phyloP scores from a whole-genome alignment of 306 rosid genomes.

The Elaeagnus macrophylla region DNA sequence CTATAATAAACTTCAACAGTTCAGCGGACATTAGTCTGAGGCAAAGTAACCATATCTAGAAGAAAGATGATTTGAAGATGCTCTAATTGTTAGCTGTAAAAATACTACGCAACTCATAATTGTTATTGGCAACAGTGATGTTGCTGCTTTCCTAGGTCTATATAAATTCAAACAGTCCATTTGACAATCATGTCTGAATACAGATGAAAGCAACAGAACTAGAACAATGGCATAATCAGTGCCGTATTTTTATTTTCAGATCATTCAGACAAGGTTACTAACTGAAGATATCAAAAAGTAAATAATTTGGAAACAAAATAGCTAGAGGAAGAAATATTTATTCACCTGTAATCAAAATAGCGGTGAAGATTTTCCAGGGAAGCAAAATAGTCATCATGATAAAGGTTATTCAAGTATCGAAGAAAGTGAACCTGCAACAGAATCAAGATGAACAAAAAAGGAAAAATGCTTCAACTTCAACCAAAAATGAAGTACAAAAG shows the following conservation, averaged over 20 bases:
- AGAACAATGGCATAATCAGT: too few relatives aligned
- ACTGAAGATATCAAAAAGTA: background rate
- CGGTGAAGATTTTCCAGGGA: conserved; percentile 86
- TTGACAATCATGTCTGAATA: too few relatives aligned
- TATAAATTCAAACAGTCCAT: too few relatives aligned
- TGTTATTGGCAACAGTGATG: too few relatives aligned
- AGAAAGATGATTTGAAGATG: too few relatives aligned
- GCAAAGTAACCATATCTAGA: too few relatives aligned
- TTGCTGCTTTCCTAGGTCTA: too few relatives aligned
- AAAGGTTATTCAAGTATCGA: conserved; percentile 71
- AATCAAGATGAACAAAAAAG: conserved; percentile 9
- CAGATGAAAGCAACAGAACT: too few relatives aligned
- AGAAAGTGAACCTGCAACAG: conserved; percentile 75
- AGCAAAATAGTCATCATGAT: conserved; percentile 72
- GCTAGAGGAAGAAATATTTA: conserved; percentile 12
- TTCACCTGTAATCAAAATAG: conserved; percentile 92
- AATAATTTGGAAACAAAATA: background rate
- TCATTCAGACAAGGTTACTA: background rate
- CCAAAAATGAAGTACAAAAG: conserved; percentile 1
- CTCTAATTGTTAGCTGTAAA: too few relatives aligned
- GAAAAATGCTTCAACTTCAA: conserved; percentile 2
- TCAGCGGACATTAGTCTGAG: too few relatives aligned
- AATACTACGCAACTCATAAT: too few relatives aligned
- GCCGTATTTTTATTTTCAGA: background rate
- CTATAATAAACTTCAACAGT: too few relatives aligned